Evolutionary conservation across 306 rosid species (phyloP), one percentile per base, ranked within the genome.

Genomic region (Fagus sylvatica): DNA sequence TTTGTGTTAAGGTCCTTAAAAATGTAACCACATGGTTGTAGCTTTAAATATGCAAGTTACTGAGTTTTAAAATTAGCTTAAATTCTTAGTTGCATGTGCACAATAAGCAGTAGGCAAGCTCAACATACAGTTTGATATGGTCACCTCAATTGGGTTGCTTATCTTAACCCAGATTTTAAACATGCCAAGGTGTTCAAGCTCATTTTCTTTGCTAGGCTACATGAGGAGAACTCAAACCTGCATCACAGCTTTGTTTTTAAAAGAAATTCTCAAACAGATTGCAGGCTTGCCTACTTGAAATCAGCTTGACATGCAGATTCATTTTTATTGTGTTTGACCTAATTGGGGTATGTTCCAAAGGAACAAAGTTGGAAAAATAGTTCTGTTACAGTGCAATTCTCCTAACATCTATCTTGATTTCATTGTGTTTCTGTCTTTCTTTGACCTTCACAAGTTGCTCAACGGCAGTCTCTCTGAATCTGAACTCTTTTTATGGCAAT

Each of bases 121-220:
- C 67, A 69, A 62, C 11, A 1, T 40, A 15, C 54, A 46, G 64
- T 56, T 56, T 11, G 40, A 32, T 64, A 22, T 17, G 43, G 64
- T 49, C 61, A 53, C 11, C 51, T 39, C 81, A 39, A 34, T 61
- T 10, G 40, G 51, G 46, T 73, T 69, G 62, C 55, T 60, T 49
- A 73, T 7, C 43, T 12, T 53, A 70, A 22, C 10, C 9, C 40
- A 41, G 8, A 16, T 57, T 36, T 55, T 46, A 22, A 42, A 56
- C 3, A 6, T 13, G 60, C 55, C 7, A 54, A 51, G 59, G 28
- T 32, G 48, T 61, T 28, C 16, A 28, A 57, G 54, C 17, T 22
- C 28, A 22, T 22, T 22, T 22, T 33, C 48, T 67, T 65, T 67
- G 71, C 56, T 71, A 12, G 61, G 51, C 74, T 40, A 28, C 13